Evolutionary conservation across 1,284 basidiomycete species (phyloP), one percentile per base, ranked within the genome.

Genomic region (Rhodotorula mucilaginosa): DNA sequence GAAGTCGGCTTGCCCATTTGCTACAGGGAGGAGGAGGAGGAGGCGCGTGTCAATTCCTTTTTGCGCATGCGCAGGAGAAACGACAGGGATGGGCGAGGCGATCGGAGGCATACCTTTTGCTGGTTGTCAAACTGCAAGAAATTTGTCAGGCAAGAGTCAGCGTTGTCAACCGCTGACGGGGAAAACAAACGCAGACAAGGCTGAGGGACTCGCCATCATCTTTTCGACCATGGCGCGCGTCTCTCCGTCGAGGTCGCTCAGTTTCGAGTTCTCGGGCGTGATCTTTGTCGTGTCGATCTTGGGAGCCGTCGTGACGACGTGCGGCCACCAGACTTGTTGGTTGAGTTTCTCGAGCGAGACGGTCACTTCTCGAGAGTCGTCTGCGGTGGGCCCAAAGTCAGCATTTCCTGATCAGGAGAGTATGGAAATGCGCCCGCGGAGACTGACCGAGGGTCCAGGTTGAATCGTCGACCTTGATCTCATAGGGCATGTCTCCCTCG

Each of bases 211-310:
- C 82, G 94, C 95, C 96, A 99, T 99, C 97, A 99, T 99, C 84
- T 99, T 99, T 83, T 99, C 97, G 0, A 99, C 97, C 92, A 99
- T 93, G 0, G 92, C 93, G 77, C 96, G 91, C 4, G 93, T 94
- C 80, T 95, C 93, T 29, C 89, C 90, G 79, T 99, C 97, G 47
- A 99, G 86, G 79, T 99, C 97, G 79, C 93, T 92, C 67, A 99
- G 85, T 80, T 97, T 97, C 79, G 94, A 95, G 81, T 97, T 96
- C 78, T 91, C 89, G 0, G 97, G 97, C 76, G 91, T 89, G 77
- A 99, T 97, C 85, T 98, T 98, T 64, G 87, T 91, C 18, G 95
- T 98, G 80, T 99, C 92, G 84, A 99, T 91, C 85, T 94, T 97
- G 16, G 97, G 94, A 79, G 97, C 93, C 79, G 95, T 91, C 3